These are phyloP conservation scores for Coemansia sp. DNA, from an alignment of 192 early-diverging fungal genomes.

Conservation along the genomic window DNA sequence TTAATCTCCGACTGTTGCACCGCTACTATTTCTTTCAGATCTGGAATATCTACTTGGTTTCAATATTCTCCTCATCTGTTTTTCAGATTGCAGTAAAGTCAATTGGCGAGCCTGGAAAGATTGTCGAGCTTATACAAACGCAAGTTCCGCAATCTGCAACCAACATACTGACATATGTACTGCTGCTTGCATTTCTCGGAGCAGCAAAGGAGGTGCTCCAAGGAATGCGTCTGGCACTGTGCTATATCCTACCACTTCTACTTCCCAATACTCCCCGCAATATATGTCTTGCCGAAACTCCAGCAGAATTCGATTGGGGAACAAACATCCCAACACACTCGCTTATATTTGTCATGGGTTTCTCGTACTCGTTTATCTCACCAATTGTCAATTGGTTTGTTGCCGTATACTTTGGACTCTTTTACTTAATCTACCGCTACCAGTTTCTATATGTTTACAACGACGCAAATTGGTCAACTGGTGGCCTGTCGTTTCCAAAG, in stretches of 20 bases:
- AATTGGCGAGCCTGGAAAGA: constrained; percentile 17
- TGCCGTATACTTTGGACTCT: constrained; percentile 68
- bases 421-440: constrained; percentile 75
- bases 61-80: constrained; percentile 69
- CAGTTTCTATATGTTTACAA: constrained; percentile 80
- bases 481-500: constrained; percentile 64
- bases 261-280: constrained; percentile 73
- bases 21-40: constrained; percentile 81
- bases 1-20: constrained; percentile 63
- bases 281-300: constrained; percentile 56
- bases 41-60: constrained; percentile 76
- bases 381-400: constrained; percentile 80
- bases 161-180: constrained; percentile 83
- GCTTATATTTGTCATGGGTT: constrained; percentile 69
- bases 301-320: constrained; percentile 58
- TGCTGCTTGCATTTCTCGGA: constrained; percentile 69
- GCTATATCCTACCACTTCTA: constrained; percentile 56
- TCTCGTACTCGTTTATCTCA: constrained; percentile 78
- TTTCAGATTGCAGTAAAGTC: constrained; percentile 40
- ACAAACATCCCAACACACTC: constrained; percentile 66
- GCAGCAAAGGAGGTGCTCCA: constrained; percentile 70
- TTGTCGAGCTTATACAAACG: constrained; percentile 57
- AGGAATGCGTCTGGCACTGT: constrained; percentile 62
- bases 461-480: constrained; percentile 52
- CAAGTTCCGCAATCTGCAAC: constrained; percentile 72